Evolutionary conservation across 768 basidiomycete genomes (phyloP).

Genomic region (Leccinum aurantiacum): DNA sequence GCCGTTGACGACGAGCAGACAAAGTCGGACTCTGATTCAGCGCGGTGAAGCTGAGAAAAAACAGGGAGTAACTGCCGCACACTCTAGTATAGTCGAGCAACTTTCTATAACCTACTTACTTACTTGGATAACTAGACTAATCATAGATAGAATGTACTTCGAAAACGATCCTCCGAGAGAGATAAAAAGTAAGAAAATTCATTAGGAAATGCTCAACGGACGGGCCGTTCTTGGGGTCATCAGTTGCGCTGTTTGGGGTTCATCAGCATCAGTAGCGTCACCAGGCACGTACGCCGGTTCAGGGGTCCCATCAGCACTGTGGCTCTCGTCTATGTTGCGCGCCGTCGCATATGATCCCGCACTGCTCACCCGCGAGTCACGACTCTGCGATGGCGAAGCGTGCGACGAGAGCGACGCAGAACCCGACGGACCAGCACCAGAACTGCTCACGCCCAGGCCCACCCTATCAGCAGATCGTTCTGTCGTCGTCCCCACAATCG

Average conservation of each 20-base stretch:
- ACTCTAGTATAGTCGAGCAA: no score
- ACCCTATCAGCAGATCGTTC: not conserved
- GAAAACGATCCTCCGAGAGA: no score
- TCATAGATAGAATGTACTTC: no score
- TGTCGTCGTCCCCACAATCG: not conserved
- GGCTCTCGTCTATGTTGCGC: not conserved
- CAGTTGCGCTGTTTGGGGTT: constrained; percentile 16
- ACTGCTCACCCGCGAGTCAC: constrained; percentile 16
- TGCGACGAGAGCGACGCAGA: not conserved
- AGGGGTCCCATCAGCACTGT: not conserved
- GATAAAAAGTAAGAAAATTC: not conserved
- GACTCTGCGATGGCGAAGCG: constrained; percentile 2
- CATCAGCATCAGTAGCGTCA: constrained; percentile 8
- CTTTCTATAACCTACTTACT: no score
- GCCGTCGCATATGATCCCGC: constrained; percentile 16
- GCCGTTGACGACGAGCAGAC: constrained; percentile 25
- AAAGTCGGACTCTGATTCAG: constrained; percentile 2
- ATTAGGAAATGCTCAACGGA: constrained; percentile 2
- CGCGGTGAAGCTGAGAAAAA: constrained; percentile 17
- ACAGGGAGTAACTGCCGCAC: constrained; percentile 7
- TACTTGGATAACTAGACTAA: not conserved
- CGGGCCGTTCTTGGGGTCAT: constrained; percentile 22
- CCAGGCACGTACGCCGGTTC: not conserved
- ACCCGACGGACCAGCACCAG: not conserved
- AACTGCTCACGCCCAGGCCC: not conserved